phyloP scores from a whole-genome alignment of 352 stramenopile genomes.

The Phytophthora vignae region DNA sequence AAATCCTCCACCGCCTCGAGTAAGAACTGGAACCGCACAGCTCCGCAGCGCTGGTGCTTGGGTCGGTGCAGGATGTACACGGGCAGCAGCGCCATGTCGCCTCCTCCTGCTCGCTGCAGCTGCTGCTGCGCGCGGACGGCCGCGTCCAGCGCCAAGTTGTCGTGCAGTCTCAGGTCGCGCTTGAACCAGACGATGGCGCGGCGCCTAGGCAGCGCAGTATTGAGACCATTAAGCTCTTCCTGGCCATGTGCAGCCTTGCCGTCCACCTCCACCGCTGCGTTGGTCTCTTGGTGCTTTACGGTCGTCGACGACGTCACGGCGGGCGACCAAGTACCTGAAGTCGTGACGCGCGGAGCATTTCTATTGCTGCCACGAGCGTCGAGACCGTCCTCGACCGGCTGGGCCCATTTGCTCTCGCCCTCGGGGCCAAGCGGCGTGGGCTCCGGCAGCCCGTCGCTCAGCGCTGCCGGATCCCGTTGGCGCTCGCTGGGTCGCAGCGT shows the following conservation, averaged over 20 bases:
- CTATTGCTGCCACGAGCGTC: constrained; percentile 18
- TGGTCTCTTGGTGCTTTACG: too few species aligned
- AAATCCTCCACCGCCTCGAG: constrained; percentile 92
- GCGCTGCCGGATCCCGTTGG: not conserved
- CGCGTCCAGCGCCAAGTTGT: constrained; percentile 93
- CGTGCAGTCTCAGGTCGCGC: constrained; percentile 95
- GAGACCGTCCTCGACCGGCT: not conserved
- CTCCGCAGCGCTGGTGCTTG: constrained; percentile 70
- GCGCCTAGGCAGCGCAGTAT: constrained; percentile 27
- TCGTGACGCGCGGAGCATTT: not conserved
- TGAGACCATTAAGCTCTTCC: not conserved
- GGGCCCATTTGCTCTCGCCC: not conserved
- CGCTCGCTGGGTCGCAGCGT: not conserved
- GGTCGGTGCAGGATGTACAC: constrained; percentile 91
- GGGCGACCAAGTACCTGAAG: not conserved
- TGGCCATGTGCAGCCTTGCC: not conserved
- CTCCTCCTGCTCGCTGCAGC: constrained; percentile 8
- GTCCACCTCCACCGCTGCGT: not conserved
- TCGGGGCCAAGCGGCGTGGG: not conserved
- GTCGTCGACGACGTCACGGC: not conserved
- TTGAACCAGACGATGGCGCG: constrained; percentile 92
- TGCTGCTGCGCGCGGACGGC: constrained; percentile 49
- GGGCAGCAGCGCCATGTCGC: constrained; percentile 56
- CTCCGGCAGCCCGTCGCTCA: too few species aligned
- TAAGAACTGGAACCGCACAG: constrained; percentile 91